Percentiles rank a stretch among this genome's conserved stretches.
Evolutionary conservation across 2,329 filamentous ascomycete species (phyloP).

Genomic region (Colletotrichum melonis): DNA sequence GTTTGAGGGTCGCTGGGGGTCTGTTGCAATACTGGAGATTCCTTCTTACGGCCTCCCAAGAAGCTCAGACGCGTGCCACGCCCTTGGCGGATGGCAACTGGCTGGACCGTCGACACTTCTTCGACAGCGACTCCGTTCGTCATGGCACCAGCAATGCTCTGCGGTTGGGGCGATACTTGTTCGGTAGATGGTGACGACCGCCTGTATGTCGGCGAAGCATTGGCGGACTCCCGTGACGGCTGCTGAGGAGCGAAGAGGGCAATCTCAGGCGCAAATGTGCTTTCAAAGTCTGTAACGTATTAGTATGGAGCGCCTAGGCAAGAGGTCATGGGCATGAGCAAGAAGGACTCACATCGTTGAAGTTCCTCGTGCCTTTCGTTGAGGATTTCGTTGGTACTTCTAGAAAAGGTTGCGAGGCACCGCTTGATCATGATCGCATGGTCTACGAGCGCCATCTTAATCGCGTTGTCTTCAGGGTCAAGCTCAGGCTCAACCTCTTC

Average conservation of each 20-base stretch:
- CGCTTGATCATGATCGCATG: slow-evolving; percentile 90
- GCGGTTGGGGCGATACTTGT: slow-evolving; percentile 43
- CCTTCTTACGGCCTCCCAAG: slow-evolving; percentile 64
- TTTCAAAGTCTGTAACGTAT: slow-evolving; percentile 65
- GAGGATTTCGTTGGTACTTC: slow-evolving; percentile 70
- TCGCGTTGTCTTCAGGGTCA: slow-evolving; percentile 76
- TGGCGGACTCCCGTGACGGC: slow-evolving; percentile 53
- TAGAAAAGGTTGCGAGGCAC: slow-evolving; percentile 77
- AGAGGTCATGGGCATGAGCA: background rate
- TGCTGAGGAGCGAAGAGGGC: slow-evolving; percentile 68
- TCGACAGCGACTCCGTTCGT: slow-evolving; percentile 53
- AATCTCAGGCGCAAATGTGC: slow-evolving; percentile 74
- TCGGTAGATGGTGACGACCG: slow-evolving; percentile 61
- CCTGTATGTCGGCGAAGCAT: slow-evolving; percentile 58
- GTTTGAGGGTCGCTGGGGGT: slow-evolving; percentile 43
- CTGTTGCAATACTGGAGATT: slow-evolving; percentile 42
- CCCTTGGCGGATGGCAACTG: slow-evolving; percentile 61
- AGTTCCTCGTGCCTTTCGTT: slow-evolving; percentile 69
- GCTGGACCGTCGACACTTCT: slow-evolving; percentile 62
- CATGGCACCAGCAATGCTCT: slow-evolving; percentile 48
- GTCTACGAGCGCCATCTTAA: slow-evolving; percentile 88
- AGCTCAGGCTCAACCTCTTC: slow-evolving; percentile 63
- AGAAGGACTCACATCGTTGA: slow-evolving; percentile 67
- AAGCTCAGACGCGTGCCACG: slow-evolving; percentile 68
- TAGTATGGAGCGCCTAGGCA: background rate